Conservation (phyloP, 768 basidiomycete species). For the Mycena crocata region DNA sequence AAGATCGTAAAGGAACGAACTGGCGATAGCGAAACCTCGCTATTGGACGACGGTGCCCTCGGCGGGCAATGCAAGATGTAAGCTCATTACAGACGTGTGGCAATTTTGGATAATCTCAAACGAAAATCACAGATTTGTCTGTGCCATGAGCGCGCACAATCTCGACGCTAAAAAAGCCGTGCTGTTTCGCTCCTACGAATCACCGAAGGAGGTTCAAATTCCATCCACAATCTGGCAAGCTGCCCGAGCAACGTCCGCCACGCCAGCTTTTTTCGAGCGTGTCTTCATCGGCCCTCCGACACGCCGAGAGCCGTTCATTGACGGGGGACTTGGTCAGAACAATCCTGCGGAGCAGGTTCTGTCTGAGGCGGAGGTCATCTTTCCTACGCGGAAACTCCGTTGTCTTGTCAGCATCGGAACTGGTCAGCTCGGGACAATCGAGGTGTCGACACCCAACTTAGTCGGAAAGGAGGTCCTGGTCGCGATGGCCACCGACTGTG, state of each 20-base stretch:
- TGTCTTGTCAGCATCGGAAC: slow-evolving; percentile 4
- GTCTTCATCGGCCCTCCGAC: slow-evolving; percentile 25
- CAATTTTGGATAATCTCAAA: neutral
- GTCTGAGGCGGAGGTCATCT: neutral
- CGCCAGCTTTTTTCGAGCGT: slow-evolving; percentile 38
- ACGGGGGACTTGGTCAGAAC: neutral
- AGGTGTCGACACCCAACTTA: neutral
- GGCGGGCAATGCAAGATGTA: neutral
- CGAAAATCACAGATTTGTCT: neutral
- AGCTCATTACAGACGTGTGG: neutral
- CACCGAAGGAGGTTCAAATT: slow-evolving; percentile 4
- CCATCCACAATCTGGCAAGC: slow-evolving; percentile 45
- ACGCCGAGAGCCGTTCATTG: neutral
- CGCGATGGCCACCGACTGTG: neutral
- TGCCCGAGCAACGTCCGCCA: slow-evolving; percentile 44
- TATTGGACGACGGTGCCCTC: neutral
- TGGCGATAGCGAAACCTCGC: neutral
- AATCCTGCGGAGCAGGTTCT: neutral
- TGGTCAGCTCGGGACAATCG: neutral
- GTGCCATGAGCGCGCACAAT: neutral
- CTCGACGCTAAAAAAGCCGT: neutral
- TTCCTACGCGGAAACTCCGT: neutral
- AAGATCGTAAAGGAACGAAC: neutral
- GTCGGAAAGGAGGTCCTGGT: neutral
- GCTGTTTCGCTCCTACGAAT: slow-evolving; percentile 30